Evolutionary conservation across 768 basidiomycete genomes (phyloP).

Genomic region (Suillus americanus): DNA sequence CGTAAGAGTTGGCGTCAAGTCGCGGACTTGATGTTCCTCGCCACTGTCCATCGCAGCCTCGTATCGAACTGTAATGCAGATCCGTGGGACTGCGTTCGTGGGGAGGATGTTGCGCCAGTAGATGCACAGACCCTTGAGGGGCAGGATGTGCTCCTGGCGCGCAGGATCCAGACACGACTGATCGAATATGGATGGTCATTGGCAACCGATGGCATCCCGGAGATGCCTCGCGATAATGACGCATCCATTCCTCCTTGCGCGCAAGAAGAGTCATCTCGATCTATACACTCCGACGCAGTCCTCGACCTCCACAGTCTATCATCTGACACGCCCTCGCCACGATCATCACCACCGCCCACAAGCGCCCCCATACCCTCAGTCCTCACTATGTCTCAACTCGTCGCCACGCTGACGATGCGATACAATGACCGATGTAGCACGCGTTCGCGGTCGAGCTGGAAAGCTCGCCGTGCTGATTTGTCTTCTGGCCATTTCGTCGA

Average conservation of each 20-base stretch:
- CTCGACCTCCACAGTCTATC: constrained; percentile 7
- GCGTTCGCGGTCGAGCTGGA: constrained; percentile 16
- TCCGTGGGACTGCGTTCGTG: constrained; percentile 18
- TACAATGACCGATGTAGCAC: constrained; percentile 22
- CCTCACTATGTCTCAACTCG: constrained; percentile 32
- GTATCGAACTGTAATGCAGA: not conserved
- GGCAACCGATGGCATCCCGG: not conserved
- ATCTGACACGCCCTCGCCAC: constrained; percentile 6
- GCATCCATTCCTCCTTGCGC: constrained; percentile 4
- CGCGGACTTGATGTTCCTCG: constrained; percentile 37
- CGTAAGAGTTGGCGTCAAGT: constrained; percentile 32
- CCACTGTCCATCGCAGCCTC: constrained; percentile 37
- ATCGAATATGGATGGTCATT: constrained; percentile 29
- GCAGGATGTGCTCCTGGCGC: constrained; percentile 34
- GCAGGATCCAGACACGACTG: constrained; percentile 32
- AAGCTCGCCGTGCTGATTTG: constrained; percentile 7
- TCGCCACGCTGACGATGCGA: constrained; percentile 29
- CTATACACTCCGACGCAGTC: constrained; percentile 19
- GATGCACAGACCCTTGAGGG: constrained; percentile 17
- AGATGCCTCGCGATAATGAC: not conserved
- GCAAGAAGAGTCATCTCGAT: not conserved
- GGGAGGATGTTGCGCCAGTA: constrained; percentile 1
- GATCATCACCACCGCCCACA: constrained; percentile 9
- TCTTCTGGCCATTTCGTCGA: constrained; percentile 12
- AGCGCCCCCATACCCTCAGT: constrained; percentile 13